These are phyloP conservation scores for Chlamydomonas urium DNA, from an alignment of 139 green algal species.

Conservation along the genomic window DNA sequence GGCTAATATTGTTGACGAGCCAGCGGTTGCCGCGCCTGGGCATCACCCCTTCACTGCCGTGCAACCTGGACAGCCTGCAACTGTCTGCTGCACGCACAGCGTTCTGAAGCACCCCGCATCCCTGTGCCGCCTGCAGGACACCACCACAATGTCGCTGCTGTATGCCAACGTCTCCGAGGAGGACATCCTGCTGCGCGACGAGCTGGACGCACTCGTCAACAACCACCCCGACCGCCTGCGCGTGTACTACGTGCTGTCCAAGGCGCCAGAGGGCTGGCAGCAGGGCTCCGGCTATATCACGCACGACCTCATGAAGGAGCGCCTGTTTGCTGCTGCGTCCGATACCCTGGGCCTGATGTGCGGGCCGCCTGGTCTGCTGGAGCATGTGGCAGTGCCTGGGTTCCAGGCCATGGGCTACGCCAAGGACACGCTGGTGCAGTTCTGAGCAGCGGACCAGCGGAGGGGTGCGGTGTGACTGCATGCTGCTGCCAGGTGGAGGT, in stretches of 20 bases:
- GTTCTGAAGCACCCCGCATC: no score
- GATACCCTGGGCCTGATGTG: constrained; percentile 77
- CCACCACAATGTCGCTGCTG: constrained; percentile 81
- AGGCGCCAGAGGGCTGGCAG: not conserved
- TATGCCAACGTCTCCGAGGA: constrained; percentile 89
- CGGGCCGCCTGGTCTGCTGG: constrained; percentile 58
- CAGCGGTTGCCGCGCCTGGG: no score
- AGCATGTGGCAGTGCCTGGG: constrained; percentile 30
- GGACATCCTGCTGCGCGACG: constrained; percentile 91
- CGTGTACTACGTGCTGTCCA: constrained; percentile 3
- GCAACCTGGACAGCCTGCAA: no score
- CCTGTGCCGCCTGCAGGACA: no score
- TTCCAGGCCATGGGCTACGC: constrained; percentile 39
- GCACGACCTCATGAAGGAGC: constrained; percentile 71
- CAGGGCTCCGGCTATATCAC: constrained; percentile 45
- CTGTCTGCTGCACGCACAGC: no score
- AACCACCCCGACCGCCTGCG: constrained; percentile 62
- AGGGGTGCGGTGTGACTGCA: no score
- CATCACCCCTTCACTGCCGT: no score
- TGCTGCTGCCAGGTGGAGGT: no score
- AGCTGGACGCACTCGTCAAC: constrained; percentile 80
- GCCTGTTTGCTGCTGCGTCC: constrained; percentile 49
- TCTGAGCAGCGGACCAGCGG: no score
- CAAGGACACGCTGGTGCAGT: constrained; percentile 26
- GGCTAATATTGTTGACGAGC: no score